Evolutionary conservation across 2,329 filamentous ascomycete species (phyloP).

Genomic region (Pestalotiopsis sp.): DNA sequence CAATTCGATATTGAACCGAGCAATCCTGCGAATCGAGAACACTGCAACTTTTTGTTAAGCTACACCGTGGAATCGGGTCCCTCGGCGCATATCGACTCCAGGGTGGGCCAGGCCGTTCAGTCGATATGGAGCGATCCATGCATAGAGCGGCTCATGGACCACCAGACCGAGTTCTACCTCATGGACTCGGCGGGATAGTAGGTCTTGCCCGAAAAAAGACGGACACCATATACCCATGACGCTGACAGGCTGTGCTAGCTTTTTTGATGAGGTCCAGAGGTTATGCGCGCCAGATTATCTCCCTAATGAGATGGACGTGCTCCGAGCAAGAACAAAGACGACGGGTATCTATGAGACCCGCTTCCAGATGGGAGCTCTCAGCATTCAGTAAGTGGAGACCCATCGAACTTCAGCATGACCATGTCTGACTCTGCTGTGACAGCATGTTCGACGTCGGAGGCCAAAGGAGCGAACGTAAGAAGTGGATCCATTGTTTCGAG

Average conservation of each 20-base stretch:
- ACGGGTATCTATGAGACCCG: constrained; percentile 99
- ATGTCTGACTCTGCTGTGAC: constrained; percentile 27
- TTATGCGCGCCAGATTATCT: constrained; percentile 87
- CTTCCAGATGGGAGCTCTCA: constrained; percentile 97
- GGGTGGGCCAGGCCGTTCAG: constrained; percentile 81
- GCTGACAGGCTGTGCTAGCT: constrained; percentile 56
- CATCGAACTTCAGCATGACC: background rate
- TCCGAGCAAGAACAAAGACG: constrained; percentile 95
- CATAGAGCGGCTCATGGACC: constrained; percentile 82
- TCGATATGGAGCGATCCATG: constrained; percentile 90
- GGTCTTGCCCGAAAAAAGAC: constrained; percentile 14
- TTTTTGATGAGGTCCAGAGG: constrained; percentile 89
- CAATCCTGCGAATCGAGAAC: constrained; percentile 70
- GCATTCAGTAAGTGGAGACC: constrained; percentile 80
- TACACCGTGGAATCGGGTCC: constrained; percentile 92
- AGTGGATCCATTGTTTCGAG: constrained; percentile 99
- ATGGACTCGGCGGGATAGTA: constrained; percentile 99
- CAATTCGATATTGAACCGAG: constrained; percentile 86
- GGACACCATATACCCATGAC: background rate
- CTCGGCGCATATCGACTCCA: constrained; percentile 78
- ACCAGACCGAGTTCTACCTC: constrained; percentile 96
- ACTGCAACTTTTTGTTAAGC: constrained; percentile 79
- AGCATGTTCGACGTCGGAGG: constrained; percentile 99
- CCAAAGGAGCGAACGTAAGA: constrained; percentile 96
- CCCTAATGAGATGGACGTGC: constrained; percentile 90